Base-by-base conservation (phyloP, 345 rosid species). In the Anacardium occidentale region DNA sequence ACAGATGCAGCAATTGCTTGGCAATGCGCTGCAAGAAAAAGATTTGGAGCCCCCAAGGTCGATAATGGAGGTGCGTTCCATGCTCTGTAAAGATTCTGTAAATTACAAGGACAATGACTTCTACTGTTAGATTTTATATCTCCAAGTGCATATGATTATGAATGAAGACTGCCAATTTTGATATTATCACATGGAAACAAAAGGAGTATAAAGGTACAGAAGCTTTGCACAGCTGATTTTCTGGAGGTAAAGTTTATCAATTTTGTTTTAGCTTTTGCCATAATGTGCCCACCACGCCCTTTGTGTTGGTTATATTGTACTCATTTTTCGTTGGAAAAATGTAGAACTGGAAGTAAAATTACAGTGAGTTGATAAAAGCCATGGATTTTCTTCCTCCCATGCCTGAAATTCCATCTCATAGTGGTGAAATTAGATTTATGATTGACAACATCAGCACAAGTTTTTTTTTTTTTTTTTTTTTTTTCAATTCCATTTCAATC, bases 41-140 rank as follows among this genome's bases (percentile, higher is more conserved):
- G 94, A 92, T 72, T 77, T 92, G 56, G 98, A 95, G 84, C 90
- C 91, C 7, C 98, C 99, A 0, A 85, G 91, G 63, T 92, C 97
- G 0, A 83, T 95, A 73, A 86, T 87, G 88, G 99, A 95, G 77
- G 90, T 91, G 18, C 81, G 93, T 7, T 92, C 99, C 0, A 91
- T 95, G 85, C 93, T 95, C 2, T 90, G 95, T 72, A 81, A 89
- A 80, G 96, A 92, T 76, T 88, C 87, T 56, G 81, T 83, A 25
- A 81, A 84, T 68, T 79, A 82, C 48, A 56, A 83, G 77, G 86
- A 83, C 59, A 81, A 67, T 52, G 69, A 82, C 48, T 87, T 72
- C 73, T 84, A 87, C 72, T 84, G 81, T 48, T 83, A 77, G 69
- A 50, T 22, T 67, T 20, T 12, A 20, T 34, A 29, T 20, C 4